Conservation (phyloP, 2,329 filamentous ascomycete species). For the Exophiala phaeomuriformis region DNA sequence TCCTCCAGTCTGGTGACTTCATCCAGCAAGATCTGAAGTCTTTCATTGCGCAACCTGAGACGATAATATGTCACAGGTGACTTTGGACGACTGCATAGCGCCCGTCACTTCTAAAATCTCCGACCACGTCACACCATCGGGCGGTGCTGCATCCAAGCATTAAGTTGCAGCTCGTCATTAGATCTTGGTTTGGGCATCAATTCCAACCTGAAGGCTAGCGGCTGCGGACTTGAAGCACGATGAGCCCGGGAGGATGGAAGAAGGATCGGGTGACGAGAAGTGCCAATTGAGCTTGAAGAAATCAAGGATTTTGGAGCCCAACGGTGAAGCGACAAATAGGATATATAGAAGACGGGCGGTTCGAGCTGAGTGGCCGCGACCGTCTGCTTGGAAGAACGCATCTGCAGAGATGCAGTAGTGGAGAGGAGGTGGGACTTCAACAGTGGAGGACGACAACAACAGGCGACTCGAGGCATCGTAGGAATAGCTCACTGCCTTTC, state of each 20-base stretch:
- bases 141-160: background rate
- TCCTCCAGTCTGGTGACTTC: constrained; percentile 12
- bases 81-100: background rate
- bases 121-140: constrained; percentile 9
- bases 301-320: constrained; percentile 16
- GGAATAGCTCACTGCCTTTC: too few species aligned
- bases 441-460: too few species aligned
- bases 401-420: constrained; percentile 18
- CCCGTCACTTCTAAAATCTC: background rate
- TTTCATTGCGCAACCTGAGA: constrained; percentile 1
- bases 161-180: constrained; percentile 8
- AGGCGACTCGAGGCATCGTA: too few species aligned
- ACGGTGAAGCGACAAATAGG: constrained; percentile 21
- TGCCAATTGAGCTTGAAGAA: constrained; percentile 11
- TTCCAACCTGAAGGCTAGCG: background rate
- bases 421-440: constrained; percentile 1
- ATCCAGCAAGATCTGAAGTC: background rate
- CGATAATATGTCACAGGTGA: constrained; percentile 3
- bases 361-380: constrained; percentile 11
- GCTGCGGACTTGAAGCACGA: background rate
- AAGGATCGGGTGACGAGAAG: constrained; percentile 8
- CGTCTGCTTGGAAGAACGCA: constrained; percentile 2
- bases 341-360: constrained; percentile 1
- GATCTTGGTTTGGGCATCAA: constrained; percentile 15
- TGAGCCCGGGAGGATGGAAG: constrained; percentile 2